Percentiles rank a stretch among this genome's conserved stretches.
Conservation (phyloP, 305 asterid species). For the Plantago rigida region DNA sequence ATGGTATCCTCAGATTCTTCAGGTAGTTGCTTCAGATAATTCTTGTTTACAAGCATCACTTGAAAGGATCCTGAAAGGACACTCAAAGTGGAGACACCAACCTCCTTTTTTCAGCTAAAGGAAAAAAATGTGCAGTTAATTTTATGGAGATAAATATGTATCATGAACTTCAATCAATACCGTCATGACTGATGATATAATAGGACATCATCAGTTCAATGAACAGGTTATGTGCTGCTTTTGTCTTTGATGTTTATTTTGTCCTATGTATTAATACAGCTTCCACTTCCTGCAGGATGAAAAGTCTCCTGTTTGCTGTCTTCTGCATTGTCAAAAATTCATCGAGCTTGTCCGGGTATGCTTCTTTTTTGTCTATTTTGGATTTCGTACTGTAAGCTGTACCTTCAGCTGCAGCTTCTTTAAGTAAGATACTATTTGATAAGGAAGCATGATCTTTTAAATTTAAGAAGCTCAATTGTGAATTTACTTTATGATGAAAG, state of each 20-base stretch:
- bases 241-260: constrained; percentile 13
- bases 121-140: too few species aligned
- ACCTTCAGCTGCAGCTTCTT: not conserved
- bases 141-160: too few species aligned
- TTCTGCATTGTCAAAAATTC: constrained; percentile 76
- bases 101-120: too few species aligned
- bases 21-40: constrained; percentile 40
- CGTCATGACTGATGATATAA: not conserved
- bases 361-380: constrained; percentile 11
- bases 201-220: not conserved
- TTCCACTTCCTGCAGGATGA: constrained; percentile 52
- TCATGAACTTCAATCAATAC: too few species aligned
- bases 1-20: constrained; percentile 69
- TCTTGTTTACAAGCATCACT: not conserved
- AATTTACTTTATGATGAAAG: not conserved
- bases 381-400: too few species aligned
- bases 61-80: not conserved
- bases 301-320: constrained; percentile 58
- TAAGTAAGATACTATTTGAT: not conserved
- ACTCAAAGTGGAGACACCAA: not conserved
- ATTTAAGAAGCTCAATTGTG: not conserved
- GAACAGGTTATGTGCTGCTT: constrained; percentile 1
- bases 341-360: constrained; percentile 79
- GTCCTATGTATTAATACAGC: constrained; percentile 20
- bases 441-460: too few species aligned